Evolutionary conservation across 1,284 basidiomycete species (phyloP).

Genomic region (Sanghuangporus sanghuang): DNA sequence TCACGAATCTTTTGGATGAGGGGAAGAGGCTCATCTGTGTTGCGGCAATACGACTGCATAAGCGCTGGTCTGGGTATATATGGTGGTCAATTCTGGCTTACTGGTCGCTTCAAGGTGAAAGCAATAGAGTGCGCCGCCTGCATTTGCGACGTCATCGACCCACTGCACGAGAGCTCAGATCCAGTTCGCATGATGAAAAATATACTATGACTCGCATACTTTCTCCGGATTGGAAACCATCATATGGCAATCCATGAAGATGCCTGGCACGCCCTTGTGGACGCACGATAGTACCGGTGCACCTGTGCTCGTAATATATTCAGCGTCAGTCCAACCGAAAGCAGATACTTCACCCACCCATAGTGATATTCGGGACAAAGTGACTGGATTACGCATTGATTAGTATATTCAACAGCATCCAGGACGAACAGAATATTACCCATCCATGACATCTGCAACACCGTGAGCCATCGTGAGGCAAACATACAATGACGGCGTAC

Average conservation of each 20-base stretch:
- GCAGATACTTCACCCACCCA: slow-evolving; percentile 51
- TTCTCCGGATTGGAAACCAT: slow-evolving; percentile 95
- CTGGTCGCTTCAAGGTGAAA: slow-evolving; percentile 97
- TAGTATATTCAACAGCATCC: slow-evolving; percentile 16
- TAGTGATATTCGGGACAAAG: slow-evolving; percentile 98
- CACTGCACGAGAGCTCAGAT: slow-evolving; percentile 49
- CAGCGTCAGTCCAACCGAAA: background rate
- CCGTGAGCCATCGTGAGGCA: background rate
- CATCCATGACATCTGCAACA: slow-evolving; percentile 90
- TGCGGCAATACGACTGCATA: background rate
- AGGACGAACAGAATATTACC: slow-evolving; percentile 41
- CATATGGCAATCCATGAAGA: slow-evolving; percentile 99
- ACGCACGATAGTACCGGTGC: slow-evolving; percentile 88
- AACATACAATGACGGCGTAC: slow-evolving; percentile 2
- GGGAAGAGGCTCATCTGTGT: slow-evolving; percentile 65
- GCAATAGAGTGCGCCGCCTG: slow-evolving; percentile 92
- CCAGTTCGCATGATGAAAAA: background rate
- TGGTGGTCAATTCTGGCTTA: slow-evolving; percentile 34
- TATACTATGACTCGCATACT: slow-evolving; percentile 36
- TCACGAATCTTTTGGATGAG: slow-evolving; percentile 75
- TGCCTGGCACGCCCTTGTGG: slow-evolving; percentile 85
- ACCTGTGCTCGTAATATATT: slow-evolving; percentile 44
- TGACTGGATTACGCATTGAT: slow-evolving; percentile 50
- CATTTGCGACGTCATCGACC: slow-evolving; percentile 91
- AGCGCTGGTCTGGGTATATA: background rate